These are phyloP conservation scores for Fusarium sp. DNA, from an alignment of 2,329 filamentous ascomycete species.

Conservation along the genomic window DNA sequence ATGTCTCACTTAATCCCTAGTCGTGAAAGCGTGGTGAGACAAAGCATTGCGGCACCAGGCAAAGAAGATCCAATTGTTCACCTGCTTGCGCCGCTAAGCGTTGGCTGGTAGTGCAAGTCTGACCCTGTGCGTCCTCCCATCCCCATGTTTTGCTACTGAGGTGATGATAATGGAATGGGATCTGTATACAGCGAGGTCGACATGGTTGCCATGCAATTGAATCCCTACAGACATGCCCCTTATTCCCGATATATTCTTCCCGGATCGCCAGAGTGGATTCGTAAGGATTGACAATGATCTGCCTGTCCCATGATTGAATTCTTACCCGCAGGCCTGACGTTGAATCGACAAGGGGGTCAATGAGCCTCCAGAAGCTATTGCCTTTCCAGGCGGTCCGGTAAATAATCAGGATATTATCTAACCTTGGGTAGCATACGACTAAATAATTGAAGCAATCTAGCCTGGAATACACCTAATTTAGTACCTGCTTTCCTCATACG, in stretches of 20 bases:
- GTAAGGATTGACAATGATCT: conserved; percentile 34
- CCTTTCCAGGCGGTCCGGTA: background rate
- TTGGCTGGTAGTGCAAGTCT: conserved; percentile 20
- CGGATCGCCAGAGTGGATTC: conserved; percentile 24
- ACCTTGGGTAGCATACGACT: too few species aligned
- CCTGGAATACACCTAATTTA: too few species aligned
- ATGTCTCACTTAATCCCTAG: conserved; percentile 33
- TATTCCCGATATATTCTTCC: conserved; percentile 25
- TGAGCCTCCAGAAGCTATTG: conserved; percentile 23
- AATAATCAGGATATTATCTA: too few species aligned
- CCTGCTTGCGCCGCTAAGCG: conserved; percentile 30
- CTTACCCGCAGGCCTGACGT: conserved; percentile 3
- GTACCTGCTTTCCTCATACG: background rate
- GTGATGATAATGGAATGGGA: conserved; percentile 3
- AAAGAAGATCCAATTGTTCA: conserved; percentile 1
- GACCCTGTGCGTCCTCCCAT: conserved; percentile 17
- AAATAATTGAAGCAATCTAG: too few species aligned
- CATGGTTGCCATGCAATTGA: conserved; percentile 1
- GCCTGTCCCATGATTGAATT: conserved; percentile 28
- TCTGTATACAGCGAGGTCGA: background rate
- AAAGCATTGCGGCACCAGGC: background rate
- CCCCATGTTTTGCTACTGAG: conserved; percentile 8
- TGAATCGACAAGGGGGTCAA: conserved; percentile 20
- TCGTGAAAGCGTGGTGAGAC: conserved; percentile 29
- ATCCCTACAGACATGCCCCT: conserved; percentile 1